Conservation (phyloP, 1,284 basidiomycete genomes). For the Pseudozyma flocculosa region DNA sequence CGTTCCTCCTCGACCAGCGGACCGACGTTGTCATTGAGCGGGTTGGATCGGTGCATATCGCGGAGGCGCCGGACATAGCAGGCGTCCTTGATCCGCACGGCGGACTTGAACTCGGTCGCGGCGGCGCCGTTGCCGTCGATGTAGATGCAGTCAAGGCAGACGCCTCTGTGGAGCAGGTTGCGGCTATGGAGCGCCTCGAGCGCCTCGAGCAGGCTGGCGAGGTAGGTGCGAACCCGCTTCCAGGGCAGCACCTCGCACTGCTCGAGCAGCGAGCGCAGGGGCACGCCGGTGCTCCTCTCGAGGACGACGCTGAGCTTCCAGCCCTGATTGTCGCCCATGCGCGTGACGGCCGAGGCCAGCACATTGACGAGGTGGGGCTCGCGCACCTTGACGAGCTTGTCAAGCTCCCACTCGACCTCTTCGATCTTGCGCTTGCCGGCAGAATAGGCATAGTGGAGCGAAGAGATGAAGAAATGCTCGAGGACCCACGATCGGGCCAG, state of each 20-base stretch:
- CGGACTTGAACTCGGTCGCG: background rate
- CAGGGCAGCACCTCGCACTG: conserved; percentile 45
- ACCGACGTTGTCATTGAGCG: conserved; percentile 29
- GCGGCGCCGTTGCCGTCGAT: conserved; percentile 14
- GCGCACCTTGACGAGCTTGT: conserved; percentile 34
- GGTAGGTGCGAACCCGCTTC: conserved; percentile 35
- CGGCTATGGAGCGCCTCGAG: conserved; percentile 45
- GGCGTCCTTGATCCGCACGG: conserved; percentile 13
- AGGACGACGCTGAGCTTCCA: conserved; percentile 44
- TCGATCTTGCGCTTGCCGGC: conserved; percentile 50
- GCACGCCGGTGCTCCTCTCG: conserved; percentile 22
- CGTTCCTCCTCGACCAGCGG: conserved; percentile 12
- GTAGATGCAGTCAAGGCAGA: conserved; percentile 29
- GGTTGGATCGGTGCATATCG: conserved; percentile 51
- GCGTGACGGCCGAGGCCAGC: conserved; percentile 40
- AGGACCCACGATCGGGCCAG: conserved; percentile 38
- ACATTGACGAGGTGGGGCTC: conserved; percentile 41
- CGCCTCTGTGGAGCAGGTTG: conserved; percentile 47
- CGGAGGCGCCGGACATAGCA: conserved; percentile 40
- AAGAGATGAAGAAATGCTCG: conserved; percentile 43
- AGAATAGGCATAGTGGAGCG: conserved; percentile 40
- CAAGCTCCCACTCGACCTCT: conserved; percentile 52
- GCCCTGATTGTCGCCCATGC: conserved; percentile 19
- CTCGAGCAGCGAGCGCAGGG: conserved; percentile 32
- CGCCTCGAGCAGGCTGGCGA: conserved; percentile 38